These are phyloP conservation scores for Aquilaria sinensis DNA, from an alignment of 345 rosid species.

Conservation along the genomic window DNA sequence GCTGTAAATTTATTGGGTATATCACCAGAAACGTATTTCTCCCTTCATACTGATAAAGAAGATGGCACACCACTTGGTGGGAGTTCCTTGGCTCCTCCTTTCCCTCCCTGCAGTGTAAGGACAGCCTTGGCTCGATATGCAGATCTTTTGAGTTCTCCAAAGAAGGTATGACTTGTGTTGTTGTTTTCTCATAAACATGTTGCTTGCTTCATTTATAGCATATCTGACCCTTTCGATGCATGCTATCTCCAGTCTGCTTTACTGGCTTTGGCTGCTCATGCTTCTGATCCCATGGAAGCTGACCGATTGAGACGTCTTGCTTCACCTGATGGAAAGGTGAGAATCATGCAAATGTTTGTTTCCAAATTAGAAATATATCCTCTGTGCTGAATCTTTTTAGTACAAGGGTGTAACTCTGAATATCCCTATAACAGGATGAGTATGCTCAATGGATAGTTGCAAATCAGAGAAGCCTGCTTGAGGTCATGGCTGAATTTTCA, in stretches of 20 bases:
- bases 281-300: conserved; percentile 77
- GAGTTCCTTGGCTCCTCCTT: conserved; percentile 71
- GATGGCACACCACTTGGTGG: conserved; percentile 73
- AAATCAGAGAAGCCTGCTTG: conserved; percentile 91
- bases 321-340: conserved; percentile 69
- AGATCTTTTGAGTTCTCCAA: conserved; percentile 76
- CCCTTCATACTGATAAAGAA: conserved; percentile 68
- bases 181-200: not conserved
- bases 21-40: conserved; percentile 60
- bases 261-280: conserved; percentile 88
- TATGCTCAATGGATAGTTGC: conserved; percentile 84
- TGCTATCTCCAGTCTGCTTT: conserved; percentile 57
- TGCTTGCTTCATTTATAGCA: not conserved
- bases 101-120: conserved; percentile 76
- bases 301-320: conserved; percentile 50
- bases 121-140: conserved; percentile 63
- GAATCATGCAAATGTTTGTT: not conserved
- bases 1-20: conserved; percentile 63
- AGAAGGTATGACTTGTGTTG: conserved; percentile 43
- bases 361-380: too few relatives aligned
- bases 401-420: not conserved
- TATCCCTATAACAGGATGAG: conserved; percentile 51
- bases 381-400: too few relatives aligned
- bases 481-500: conserved; percentile 88
- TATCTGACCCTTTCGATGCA: not conserved